These are phyloP conservation scores for Ampelocalamus luodianensis DNA, from an alignment of 176 grass and related monocot species.

Conservation along the genomic window DNA sequence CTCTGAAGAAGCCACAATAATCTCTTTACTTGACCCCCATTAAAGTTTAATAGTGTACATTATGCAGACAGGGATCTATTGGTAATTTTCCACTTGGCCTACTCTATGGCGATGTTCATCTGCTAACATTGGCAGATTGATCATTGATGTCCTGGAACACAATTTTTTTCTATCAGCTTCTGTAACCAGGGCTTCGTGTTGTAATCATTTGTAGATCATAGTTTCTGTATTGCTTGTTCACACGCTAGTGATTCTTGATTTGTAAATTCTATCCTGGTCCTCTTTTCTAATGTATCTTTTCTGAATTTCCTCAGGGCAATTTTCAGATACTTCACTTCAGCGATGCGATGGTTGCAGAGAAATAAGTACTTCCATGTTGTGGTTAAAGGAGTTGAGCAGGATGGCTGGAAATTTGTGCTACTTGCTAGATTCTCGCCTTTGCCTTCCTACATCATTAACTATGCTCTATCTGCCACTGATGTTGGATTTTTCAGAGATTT, in stretches of 20 bases:
- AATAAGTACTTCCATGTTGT: constrained; percentile 88
- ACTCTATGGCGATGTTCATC: constrained; percentile 3
- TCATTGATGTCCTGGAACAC: background rate
- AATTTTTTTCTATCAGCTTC: background rate
- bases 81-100: background rate
- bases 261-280: background rate
- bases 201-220: background rate
- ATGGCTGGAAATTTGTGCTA: constrained; percentile 94
- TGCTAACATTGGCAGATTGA: constrained; percentile 5
- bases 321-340: constrained; percentile 82
- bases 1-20: constrained; percentile 12
- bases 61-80: background rate
- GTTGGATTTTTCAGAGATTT: constrained; percentile 89
- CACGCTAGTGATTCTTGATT: background rate
- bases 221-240: constrained; percentile 17
- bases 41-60: background rate
- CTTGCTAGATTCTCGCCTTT: constrained; percentile 94
- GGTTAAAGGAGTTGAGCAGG: constrained; percentile 82
- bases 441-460: constrained; percentile 95
- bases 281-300: constrained; percentile 33
- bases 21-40: background rate
- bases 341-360: constrained; percentile 77
- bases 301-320: constrained; percentile 61
- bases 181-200: background rate
- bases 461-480: constrained; percentile 80